Conservation (phyloP, 2,329 filamentous ascomycete species). For the Colletotrichum magnum region DNA sequence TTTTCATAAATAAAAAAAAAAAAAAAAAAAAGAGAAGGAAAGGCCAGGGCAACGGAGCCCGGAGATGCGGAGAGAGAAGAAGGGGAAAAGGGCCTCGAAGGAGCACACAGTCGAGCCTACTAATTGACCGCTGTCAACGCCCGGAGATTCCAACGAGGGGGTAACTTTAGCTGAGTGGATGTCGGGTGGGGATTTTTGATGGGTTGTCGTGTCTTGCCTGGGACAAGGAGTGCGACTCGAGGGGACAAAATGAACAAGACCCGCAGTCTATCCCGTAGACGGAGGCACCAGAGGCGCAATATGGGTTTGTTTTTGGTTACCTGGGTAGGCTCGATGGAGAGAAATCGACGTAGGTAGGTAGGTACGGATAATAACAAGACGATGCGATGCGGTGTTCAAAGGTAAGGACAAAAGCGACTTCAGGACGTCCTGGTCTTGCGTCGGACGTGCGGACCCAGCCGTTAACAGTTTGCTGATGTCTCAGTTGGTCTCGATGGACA, state of each 20-base stretch:
- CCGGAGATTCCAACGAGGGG: slow-evolving; percentile 34
- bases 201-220: slow-evolving; percentile 17
- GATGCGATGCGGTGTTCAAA: neutral
- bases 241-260: neutral
- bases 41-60: neutral
- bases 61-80: slow-evolving; percentile 22
- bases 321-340: neutral
- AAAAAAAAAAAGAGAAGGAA: too few species aligned
- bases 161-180: slow-evolving; percentile 35
- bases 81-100: neutral
- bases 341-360: slow-evolving; percentile 4
- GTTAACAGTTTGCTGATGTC: neutral
- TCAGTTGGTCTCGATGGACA: too few species aligned
- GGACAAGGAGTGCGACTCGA: slow-evolving; percentile 23
- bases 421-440: neutral
- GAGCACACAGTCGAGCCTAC: neutral
- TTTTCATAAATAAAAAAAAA: too few species aligned
- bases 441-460: too few species aligned
- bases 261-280: too few species aligned
- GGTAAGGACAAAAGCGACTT: neutral
- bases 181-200: slow-evolving; percentile 24
- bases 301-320: neutral
- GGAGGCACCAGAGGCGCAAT: neutral
- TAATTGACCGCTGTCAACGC: slow-evolving; percentile 32
- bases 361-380: neutral